Evolutionary conservation across 1,139 yeast genomes (phyloP), one percentile per base, ranked within the genome.

Genomic region (Hyphopichia khmerensis): DNA sequence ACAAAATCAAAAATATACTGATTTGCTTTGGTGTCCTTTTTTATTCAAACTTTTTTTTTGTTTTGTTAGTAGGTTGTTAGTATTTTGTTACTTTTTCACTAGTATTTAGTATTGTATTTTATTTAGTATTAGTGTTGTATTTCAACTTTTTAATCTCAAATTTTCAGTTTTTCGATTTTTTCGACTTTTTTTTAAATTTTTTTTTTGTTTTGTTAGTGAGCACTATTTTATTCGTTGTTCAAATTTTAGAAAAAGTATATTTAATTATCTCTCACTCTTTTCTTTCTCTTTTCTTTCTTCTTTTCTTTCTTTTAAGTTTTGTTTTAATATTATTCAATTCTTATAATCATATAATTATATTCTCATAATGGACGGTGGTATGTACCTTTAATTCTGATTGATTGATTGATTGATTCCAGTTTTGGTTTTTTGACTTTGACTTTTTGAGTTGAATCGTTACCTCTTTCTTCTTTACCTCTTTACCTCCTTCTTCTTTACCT

Each of bases 351-450:
- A 49, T 43, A 16, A 17, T 32, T 32, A 48, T 48, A 44, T 46
- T 41, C 43, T 45, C 50, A 65, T 57, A 49, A 70, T 70, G 76
- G 76, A 70, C 74, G 75, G 76, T 64, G 76, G 76, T 70, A 69
- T 66, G 76, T 70, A 66, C 50, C 16, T 15, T 29, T 15, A 26
- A 17, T 33, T 30, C 36, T 34, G 39, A 36, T 36, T 43, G 41
- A 40, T 44, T 44, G 48, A 43, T 40, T 41, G 49, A 44, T 43
- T 36, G n/a, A n/a, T n/a, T n/a, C n/a, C n/a, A n/a, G n/a, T n/a
- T n/a, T n/a, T n/a, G n/a, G n/a, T n/a, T n/a, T n/a, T n/a, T n/a
- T n/a, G n/a, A n/a, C n/a, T n/a, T n/a, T n/a, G n/a, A n/a, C n/a
- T n/a, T n/a, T n/a, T n/a, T n/a, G n/a, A n/a, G n/a, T n/a, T n/a